phyloP scores from a whole-genome alignment of 306 rosid genomes.

The Cicer arietinum region DNA sequence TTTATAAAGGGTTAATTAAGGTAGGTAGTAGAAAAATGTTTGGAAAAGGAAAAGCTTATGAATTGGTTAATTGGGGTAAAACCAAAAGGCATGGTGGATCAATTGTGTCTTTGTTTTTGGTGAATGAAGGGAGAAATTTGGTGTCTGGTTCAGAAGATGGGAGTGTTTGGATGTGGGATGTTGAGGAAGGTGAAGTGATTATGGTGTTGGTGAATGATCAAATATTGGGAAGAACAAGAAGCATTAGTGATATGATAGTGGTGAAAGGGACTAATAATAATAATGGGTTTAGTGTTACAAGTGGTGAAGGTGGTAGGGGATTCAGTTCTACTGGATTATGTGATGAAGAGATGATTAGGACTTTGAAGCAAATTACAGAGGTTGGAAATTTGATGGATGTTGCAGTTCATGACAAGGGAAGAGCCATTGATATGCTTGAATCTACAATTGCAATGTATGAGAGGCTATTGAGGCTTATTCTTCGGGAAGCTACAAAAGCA shows the following conservation, averaged over 20 bases:
- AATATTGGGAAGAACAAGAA: slow-evolving; percentile 40
- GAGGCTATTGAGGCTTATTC: slow-evolving; percentile 71
- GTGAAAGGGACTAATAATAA: slow-evolving; percentile 13
- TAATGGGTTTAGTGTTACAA: slow-evolving; percentile 7
- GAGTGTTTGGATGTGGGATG: slow-evolving; percentile 64
- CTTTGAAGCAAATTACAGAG: slow-evolving; percentile 43
- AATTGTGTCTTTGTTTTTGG: slow-evolving; percentile 54
- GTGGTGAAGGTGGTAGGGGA: background rate
- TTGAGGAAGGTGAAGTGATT: slow-evolving; percentile 50
- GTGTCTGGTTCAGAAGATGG: slow-evolving; percentile 81
- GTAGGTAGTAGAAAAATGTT: slow-evolving; percentile 14
- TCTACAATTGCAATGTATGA: slow-evolving; percentile 67
- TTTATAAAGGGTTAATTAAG: slow-evolving; percentile 50
- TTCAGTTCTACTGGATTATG: slow-evolving; percentile 28
- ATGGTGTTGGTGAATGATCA: slow-evolving; percentile 48
- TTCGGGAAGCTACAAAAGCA: slow-evolving; percentile 58
- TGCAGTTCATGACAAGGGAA: slow-evolving; percentile 51
- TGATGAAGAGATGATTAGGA: slow-evolving; percentile 41
- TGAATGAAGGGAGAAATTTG: slow-evolving; percentile 58
- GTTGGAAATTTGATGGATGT: slow-evolving; percentile 42
- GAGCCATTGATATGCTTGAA: slow-evolving; percentile 69
- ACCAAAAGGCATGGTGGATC: slow-evolving; percentile 44
- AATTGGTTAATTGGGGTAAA: slow-evolving; percentile 43
- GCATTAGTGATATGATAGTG: slow-evolving; percentile 63
- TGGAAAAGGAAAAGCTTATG: background rate